Evolutionary conservation across 108 stramenopile genomes (phyloP).

Genomic region (Cyclotella baltica): DNA sequence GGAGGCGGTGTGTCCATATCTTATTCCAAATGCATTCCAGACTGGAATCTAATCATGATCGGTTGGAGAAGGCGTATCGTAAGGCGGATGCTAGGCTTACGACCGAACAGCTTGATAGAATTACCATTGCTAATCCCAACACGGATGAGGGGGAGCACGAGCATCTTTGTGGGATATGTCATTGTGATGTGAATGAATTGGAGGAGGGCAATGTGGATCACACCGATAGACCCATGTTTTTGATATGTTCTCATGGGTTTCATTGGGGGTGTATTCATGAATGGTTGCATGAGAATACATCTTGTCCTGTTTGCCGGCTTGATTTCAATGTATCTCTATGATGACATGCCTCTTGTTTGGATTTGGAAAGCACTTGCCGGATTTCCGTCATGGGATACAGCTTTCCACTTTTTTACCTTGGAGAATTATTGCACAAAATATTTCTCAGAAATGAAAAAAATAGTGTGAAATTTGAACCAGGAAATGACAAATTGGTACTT

Average conservation of each 20-base stretch:
- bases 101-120: slow-evolving; percentile 21
- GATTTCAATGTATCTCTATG: slow-evolving; percentile 31
- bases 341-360: no score
- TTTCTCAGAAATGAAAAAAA: no score
- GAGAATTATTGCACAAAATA: no score
- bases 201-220: slow-evolving; percentile 11
- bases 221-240: slow-evolving; percentile 21
- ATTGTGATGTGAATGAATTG: slow-evolving; percentile 40
- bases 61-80: slow-evolving; percentile 47
- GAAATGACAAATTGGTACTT: no score
- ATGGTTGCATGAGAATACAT: slow-evolving; percentile 51
- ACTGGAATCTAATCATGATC: slow-evolving; percentile 41
- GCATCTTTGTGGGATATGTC: slow-evolving; percentile 42
- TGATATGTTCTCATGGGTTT: slow-evolving; percentile 48
- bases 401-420: no score
- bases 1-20: slow-evolving; percentile 43
- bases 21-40: slow-evolving; percentile 55
- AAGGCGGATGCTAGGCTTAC: slow-evolving; percentile 48
- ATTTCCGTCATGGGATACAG: no score
- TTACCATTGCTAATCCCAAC: slow-evolving; percentile 22
- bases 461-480: no score
- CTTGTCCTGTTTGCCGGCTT: slow-evolving; percentile 47
- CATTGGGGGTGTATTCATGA: slow-evolving; percentile 48
- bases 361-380: no score
- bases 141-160: slow-evolving; percentile 20